Percentiles rank a stretch among this genome's conserved stretches.
phyloP scores from a whole-genome alignment of 2,329 filamentous ascomycete species.

The Tolypocladium ophioglossoides region DNA sequence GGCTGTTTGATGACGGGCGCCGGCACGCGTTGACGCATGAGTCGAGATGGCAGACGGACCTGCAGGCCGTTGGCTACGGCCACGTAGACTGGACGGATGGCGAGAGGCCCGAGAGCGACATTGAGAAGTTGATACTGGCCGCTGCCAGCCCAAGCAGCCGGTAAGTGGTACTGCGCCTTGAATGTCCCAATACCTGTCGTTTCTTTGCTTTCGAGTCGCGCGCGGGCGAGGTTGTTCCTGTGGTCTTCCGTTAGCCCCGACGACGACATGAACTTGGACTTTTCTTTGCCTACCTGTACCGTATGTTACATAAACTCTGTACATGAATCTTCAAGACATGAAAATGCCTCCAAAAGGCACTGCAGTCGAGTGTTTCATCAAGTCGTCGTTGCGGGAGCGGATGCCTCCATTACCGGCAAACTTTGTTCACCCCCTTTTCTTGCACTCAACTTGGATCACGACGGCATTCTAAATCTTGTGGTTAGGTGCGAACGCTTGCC shows the following conservation, averaged over 20 bases:
- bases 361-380: no score
- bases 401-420: no score
- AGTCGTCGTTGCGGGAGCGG: no score
- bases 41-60: constrained; percentile 4
- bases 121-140: constrained; percentile 6
- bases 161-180: background rate
- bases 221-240: no score
- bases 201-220: background rate
- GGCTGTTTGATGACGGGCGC: constrained; percentile 14
- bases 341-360: no score
- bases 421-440: no score
- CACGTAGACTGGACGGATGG: constrained; percentile 12
- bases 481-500: background rate
- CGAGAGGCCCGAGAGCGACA: constrained; percentile 2
- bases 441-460: no score
- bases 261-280: no score
- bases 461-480: background rate
- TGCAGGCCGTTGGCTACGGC: constrained; percentile 7
- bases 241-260: no score
- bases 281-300: no score
- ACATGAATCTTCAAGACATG: no score
- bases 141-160: background rate
- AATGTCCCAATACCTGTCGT: background rate
- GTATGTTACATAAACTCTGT: no score
- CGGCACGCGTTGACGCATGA: constrained; percentile 5